Evolutionary conservation across 176 grass and related monocot genomes (phyloP).

Genomic region (Miscanthus lutarioriparius): DNA sequence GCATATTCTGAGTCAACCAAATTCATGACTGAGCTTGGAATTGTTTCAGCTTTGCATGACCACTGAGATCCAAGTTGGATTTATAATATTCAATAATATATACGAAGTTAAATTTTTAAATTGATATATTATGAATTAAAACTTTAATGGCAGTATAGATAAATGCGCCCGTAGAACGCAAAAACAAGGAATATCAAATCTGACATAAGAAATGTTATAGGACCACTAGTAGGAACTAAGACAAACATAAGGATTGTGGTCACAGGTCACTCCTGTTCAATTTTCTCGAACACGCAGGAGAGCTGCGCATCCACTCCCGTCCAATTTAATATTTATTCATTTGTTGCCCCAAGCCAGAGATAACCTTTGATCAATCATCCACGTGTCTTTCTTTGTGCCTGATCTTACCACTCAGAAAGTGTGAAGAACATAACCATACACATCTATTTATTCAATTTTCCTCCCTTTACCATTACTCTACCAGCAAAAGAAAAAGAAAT

Average conservation of each 20-base stretch:
- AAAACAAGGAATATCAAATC: slow-evolving; percentile 1
- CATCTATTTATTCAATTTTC: slow-evolving; percentile 3
- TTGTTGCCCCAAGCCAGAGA: neutral
- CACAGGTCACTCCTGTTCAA: neutral
- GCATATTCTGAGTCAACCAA: neutral
- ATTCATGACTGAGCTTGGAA: neutral
- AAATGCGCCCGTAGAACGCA: slow-evolving; percentile 5
- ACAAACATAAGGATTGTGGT: slow-evolving; percentile 1
- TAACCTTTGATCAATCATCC: slow-evolving; percentile 18
- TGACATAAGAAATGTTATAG: slow-evolving; percentile 11
- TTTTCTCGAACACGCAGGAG: neutral
- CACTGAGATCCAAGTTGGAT: slow-evolving; percentile 4
- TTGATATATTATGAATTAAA: neutral
- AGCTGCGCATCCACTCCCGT: neutral
- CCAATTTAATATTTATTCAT: slow-evolving; percentile 2
- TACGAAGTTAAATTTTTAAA: neutral
- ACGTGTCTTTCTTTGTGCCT: neutral
- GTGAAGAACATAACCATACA: neutral
- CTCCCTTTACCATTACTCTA: slow-evolving; percentile 12
- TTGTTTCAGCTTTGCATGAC: neutral
- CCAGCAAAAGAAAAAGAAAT: slow-evolving; percentile 8
- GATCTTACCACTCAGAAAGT: slow-evolving; percentile 12
- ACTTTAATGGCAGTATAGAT: neutral
- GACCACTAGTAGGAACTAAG: slow-evolving; percentile 6
- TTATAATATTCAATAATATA: slow-evolving; percentile 20